Evolutionary conservation across 306 rosid genomes (phyloP), one percentile per base, ranked within the genome.

Genomic region (Macrotyloma uniflorum): DNA sequence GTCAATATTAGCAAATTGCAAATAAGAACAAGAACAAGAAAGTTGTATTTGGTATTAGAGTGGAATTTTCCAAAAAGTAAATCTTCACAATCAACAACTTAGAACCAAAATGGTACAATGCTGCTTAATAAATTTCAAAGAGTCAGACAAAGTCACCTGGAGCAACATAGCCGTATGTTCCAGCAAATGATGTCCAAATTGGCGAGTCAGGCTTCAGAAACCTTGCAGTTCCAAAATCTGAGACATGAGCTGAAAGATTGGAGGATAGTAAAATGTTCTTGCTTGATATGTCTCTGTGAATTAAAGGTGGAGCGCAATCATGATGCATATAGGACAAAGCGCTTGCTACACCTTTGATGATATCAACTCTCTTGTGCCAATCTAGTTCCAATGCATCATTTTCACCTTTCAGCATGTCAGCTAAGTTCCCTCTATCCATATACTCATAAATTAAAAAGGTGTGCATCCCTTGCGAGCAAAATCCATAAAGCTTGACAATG

Each of bases 401-500:
- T 1, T 84, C 88, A 74, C 51, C 51, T 19, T 26, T 59, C 0
- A 87, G 59, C 49, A 83, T 43, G 18, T 80, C 68, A 42, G 47
- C 43, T 32, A 87, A 79, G 69, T 70, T 84, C 24, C 90, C 90
- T 67, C 85, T 72, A 33, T 82, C 83, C 76, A 84, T 87, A 15
- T 77, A 82, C 71, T 87, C 86, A 79, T 84, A 84, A 42, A 87
- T 77, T n/a, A 87, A 28, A 64, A 87, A 84, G 8, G 81, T 76
- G 67, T 82, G 88, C 13, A 43, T 11, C 67, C 88, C 88, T 76
- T 71, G 47, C 5, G 23, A 79, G 59, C 85, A 87, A 70, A 87
- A 85, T 53, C 90, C 90, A 54, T 76, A 84, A 16, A 87, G 77
- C 86, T 76, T 87, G 40, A 87, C 90, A 63, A 87, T 87, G 76